phyloP scores from a whole-genome alignment of 495 filamentous ascomycete genomes.

The Hypoxylon intermedium region DNA sequence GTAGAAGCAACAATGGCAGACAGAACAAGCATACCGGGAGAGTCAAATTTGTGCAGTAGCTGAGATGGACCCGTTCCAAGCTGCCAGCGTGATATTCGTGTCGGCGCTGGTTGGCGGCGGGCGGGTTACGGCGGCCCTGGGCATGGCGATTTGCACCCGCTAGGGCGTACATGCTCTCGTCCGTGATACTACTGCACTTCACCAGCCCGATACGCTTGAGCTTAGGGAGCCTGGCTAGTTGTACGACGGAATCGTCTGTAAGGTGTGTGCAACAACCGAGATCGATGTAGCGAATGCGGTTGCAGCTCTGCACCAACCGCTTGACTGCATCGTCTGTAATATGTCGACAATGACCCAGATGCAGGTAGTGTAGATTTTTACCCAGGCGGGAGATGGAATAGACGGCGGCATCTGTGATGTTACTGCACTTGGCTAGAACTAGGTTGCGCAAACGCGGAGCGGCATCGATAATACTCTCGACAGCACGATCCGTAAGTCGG shows the following conservation, averaged over 20 bases:
- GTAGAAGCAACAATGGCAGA: background rate
- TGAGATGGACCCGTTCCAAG: slow-evolving; percentile 93
- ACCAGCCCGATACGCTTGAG: slow-evolving; percentile 92
- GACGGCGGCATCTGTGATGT: slow-evolving; percentile 91
- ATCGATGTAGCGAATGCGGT: slow-evolving; percentile 96
- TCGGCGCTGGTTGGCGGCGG: slow-evolving; percentile 39
- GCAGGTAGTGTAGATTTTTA: slow-evolving; percentile 96
- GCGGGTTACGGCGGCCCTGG: slow-evolving; percentile 59
- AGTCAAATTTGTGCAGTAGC: slow-evolving; percentile 87
- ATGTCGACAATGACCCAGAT: slow-evolving; percentile 89
- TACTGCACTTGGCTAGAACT: slow-evolving; percentile 90
- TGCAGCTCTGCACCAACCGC: slow-evolving; percentile 82
- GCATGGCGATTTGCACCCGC: slow-evolving; percentile 64
- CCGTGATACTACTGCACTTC: slow-evolving; percentile 89
- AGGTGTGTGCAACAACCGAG: slow-evolving; percentile 91
- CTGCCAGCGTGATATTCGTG: slow-evolving; percentile 54
- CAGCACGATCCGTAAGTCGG: slow-evolving; percentile 80
- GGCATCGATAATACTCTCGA: slow-evolving; percentile 82
- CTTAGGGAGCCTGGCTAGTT: slow-evolving; percentile 87
- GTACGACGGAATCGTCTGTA: slow-evolving; percentile 85
- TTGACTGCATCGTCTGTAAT: slow-evolving; percentile 89
- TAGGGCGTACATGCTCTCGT: slow-evolving; percentile 83
- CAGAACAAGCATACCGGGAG: slow-evolving; percentile 66
- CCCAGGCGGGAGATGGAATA: slow-evolving; percentile 84
- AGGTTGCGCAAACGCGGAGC: slow-evolving; percentile 91